A percentile compares a stretch with the other conserved stretches of the same genome.
These are phyloP conservation scores for Schwanniomyces polymorphus DNA, from an alignment of 805 yeast genomes.

Conservation along the genomic window DNA sequence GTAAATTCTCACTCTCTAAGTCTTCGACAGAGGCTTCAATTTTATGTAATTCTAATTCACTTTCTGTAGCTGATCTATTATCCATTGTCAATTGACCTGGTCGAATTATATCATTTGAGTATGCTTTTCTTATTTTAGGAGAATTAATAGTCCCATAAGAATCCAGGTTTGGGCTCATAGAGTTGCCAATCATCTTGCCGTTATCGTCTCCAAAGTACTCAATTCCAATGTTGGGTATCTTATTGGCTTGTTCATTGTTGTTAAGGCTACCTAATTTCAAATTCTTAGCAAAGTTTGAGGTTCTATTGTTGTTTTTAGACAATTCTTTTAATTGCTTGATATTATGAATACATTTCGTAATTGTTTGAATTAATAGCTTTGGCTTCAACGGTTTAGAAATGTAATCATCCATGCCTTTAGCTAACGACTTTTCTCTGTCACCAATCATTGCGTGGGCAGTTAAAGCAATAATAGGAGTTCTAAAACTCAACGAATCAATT, in stretches of 20 bases:
- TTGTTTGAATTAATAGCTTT: constrained; percentile 77
- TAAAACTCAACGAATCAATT: constrained; percentile 62
- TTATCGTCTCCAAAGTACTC: constrained; percentile 14
- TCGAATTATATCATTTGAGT: constrained; percentile 28
- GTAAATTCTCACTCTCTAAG: not conserved
- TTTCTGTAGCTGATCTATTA: constrained; percentile 36
- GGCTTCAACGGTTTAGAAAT: constrained; percentile 87
- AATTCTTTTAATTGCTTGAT: constrained; percentile 61
- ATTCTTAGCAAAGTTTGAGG: constrained; percentile 47
- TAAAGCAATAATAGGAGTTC: constrained; percentile 86
- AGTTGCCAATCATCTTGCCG: constrained; percentile 5
- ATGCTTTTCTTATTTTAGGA: constrained; percentile 24
- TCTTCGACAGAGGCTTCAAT: not conserved
- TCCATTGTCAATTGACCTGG: constrained; percentile 31
- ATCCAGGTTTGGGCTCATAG: constrained; percentile 12
- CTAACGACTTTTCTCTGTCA: constrained; percentile 81
- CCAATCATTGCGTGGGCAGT: constrained; percentile 96
- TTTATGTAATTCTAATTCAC: constrained; percentile 16
- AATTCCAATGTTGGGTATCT: constrained; percentile 9
- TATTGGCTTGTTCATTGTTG: constrained; percentile 13
- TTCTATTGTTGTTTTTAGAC: constrained; percentile 45
- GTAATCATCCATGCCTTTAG: constrained; percentile 92
- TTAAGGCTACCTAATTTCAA: constrained; percentile 38
- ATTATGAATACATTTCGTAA: constrained; percentile 77
- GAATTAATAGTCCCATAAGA: constrained; percentile 12